Evolutionary conservation across 2,329 filamentous ascomycete species (phyloP).

Genomic region (Verruconis gallopava): DNA sequence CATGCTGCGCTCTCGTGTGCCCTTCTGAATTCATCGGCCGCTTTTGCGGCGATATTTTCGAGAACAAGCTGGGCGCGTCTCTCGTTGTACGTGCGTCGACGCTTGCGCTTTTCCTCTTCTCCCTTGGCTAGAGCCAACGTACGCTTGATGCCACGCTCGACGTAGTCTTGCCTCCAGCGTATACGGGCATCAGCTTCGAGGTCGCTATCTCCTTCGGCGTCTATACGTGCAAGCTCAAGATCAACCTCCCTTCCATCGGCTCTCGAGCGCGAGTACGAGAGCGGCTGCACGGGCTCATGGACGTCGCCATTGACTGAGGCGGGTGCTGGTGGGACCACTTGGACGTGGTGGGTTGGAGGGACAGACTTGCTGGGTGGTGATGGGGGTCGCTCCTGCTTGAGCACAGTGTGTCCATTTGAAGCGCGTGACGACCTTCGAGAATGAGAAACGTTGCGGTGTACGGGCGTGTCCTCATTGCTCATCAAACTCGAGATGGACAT

Average conservation of each 20-base stretch:
- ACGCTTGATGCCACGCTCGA: conserved; percentile 48
- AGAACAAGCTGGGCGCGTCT: conserved; percentile 47
- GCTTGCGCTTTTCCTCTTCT: conserved; percentile 55
- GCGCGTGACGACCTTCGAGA: conserved; percentile 4
- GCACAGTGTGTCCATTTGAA: conserved; percentile 16
- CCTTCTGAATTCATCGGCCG: conserved; percentile 63
- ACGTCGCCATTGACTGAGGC: conserved; percentile 5
- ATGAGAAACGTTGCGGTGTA: conserved; percentile 10
- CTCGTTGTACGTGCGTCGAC: conserved; percentile 44
- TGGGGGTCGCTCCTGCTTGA: conserved; percentile 22
- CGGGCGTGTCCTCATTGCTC: conserved; percentile 53
- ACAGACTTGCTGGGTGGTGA: conserved; percentile 11
- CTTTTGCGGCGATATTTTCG: conserved; percentile 52
- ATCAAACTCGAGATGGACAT: conserved; percentile 97
- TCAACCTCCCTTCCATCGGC: conserved; percentile 56
- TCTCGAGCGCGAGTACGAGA: neutral
- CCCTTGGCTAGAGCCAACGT: conserved; percentile 49
- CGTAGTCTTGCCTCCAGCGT: conserved; percentile 42
- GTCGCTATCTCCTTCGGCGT: conserved; percentile 44
- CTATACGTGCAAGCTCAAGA: conserved; percentile 47
- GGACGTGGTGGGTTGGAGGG: neutral
- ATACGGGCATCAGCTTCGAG: conserved; percentile 34
- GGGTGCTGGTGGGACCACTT: conserved; percentile 1
- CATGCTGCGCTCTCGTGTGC: conserved; percentile 70
- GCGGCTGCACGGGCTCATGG: neutral